Evolutionary conservation across 2,329 filamentous ascomycete species (phyloP), one percentile per base, ranked within the genome.

Genomic region (Colletotrichum camelliae): DNA sequence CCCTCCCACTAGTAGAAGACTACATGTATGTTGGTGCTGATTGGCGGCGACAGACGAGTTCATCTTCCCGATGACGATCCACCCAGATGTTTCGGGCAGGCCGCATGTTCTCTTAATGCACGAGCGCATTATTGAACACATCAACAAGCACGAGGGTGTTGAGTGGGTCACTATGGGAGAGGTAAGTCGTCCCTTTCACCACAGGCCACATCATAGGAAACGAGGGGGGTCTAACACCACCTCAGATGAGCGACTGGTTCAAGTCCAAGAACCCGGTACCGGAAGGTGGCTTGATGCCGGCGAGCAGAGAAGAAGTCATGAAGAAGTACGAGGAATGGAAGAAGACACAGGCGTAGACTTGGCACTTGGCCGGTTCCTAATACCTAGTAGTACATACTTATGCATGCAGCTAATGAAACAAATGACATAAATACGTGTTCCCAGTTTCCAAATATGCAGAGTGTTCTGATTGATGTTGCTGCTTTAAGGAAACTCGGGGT

Each of bases 21-120:
- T n/a, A 21, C 21, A 21, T 21, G 21, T 21, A 13, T 24, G 4
- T 24, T 21, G 65, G 13, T 29, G n/a, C 55, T 68, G 66, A 29
- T 24, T 31, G 35, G 21, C 7, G 24, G 6, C 31, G 7, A 43
- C 39, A 75, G 93, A 95, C 78, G 92, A 94, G 78, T 95, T 95
- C 77, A 90, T 95, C 66, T 95, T 95, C 79, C 93, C 94, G 0
- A 94, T 95, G 84, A 95, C 93, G 0, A 93, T 95, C 55, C 94
- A 95, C 82, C 94, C 94, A 0, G 94, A 95, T 80, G 92, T 94
- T 0, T 92, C 90, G 2, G 94, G 94, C 0, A 87, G 93, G 16
- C 94, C 94, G 0, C 94, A 95, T 83, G 94, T 92, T 1, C 80
- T 95, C 33, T 85, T 94, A 8, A 94, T 95, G 93, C 92, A 94